Base-by-base conservation (phyloP, 208 protist species). In the Acanthamoeba culbertsoni region DNA sequence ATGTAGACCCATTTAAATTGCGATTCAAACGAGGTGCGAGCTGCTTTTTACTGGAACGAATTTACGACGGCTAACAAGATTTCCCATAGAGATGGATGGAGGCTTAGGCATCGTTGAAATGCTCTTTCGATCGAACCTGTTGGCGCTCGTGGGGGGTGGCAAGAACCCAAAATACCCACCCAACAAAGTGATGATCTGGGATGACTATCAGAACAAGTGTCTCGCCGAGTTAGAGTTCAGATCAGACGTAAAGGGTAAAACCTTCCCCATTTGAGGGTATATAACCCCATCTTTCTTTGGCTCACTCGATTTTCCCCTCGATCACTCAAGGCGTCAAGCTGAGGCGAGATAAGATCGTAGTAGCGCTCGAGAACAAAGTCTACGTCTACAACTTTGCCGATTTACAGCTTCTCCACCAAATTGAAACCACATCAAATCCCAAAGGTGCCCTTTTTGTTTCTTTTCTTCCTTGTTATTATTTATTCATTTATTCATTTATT, bases 151-250 rank as follows among this genome's bases (percentile, higher is more conserved):
- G 35, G 98, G 98, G 77, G 98, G 98, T 26, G 98, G 97, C 7
- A 93, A 93, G 26, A 97, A 97, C 77, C 97, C 98, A 35, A 95
- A 97, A 31, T 99, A 97, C 42, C 95, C 97, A 43, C 95, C 96
- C n/a, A 98, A 98, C 88, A 98, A 99, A 91, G 97, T 98, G 12
- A 98, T 99, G 91, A 97, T 99, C 18, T 99, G 98, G 98, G 98
- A 99, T 75, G 98, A 99, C 93, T 96, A 98, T 86, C 97, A 98
- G 93, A 97, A 96, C 51, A 96, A 97, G 89, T 97, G 95, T 75
- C 97, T 99, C 48, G 98, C 98, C 42, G 97, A 99, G 93, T 84
- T 98, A 10, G 97, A 97, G 42, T 98, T 99, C 79, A 95, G 96
- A 46, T 93, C 88, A 23, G 98, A 98, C 51, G 97, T 99, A 26